A percentile compares a stretch with the other conserved stretches of the same genome.
phyloP scores from a whole-genome alignment of 305 asterid species.

The Fraxinus platypoda region DNA sequence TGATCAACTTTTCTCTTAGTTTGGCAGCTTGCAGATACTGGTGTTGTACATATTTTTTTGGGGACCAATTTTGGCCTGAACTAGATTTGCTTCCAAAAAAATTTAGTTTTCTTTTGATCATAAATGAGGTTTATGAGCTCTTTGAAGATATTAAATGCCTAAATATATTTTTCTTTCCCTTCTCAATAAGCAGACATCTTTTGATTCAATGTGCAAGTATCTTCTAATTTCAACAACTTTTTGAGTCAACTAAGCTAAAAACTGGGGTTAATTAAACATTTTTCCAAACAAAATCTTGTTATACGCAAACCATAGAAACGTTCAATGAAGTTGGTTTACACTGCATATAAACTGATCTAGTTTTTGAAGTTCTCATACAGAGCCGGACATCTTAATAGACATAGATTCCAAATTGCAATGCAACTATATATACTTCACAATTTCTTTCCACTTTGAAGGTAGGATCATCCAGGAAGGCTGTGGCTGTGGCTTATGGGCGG shows the following conservation, averaged over 20 bases:
- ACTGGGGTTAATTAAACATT: not conserved
- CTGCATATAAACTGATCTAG: not conserved
- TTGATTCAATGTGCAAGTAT: not conserved
- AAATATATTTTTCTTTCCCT: not conserved
- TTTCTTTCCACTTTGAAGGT: constrained; percentile 49
- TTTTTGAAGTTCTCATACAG: not conserved
- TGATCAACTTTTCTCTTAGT: not conserved
- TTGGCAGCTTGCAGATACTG: not conserved
- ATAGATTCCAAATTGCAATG: constrained; percentile 6
- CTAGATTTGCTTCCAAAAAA: not conserved
- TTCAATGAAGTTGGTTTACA: not conserved
- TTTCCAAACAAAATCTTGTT: not conserved
- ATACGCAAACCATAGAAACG: not conserved
- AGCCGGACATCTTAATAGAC: not conserved
- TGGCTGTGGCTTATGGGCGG: constrained; percentile 80
- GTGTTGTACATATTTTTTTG: not conserved
- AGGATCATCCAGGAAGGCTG: constrained; percentile 84
- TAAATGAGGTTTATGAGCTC: not conserved
- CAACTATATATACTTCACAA: constrained; percentile 23
- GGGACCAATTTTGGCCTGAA: not conserved
- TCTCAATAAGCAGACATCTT: not conserved
- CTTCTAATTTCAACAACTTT: not conserved
- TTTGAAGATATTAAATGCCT: not conserved
- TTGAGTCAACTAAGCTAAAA: not conserved
- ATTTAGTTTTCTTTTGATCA: not conserved